Percentiles rank a stretch among this genome's conserved stretches.
Evolutionary conservation across 768 basidiomycete species (phyloP).

Genomic region (Dioszegia hungarica): DNA sequence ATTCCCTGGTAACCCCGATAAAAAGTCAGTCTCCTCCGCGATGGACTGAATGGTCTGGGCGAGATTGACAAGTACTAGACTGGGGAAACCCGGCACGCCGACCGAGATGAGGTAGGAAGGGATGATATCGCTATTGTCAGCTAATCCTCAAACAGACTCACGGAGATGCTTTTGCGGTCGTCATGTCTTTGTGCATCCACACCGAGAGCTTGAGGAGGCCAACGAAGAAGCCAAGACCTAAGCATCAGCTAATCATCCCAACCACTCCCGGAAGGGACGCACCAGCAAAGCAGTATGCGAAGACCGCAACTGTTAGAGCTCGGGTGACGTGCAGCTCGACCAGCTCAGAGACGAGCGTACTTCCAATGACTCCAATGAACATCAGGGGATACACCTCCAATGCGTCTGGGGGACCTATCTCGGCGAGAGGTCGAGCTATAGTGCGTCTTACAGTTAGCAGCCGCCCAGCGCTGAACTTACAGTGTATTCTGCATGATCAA

Average conservation of each 20-base stretch:
- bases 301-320: constrained; percentile 8
- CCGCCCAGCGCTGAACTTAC: neutral
- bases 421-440: constrained; percentile 1
- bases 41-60: neutral
- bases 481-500: constrained; percentile 14
- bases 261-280: neutral
- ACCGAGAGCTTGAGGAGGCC: constrained; percentile 10
- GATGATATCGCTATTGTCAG: constrained; percentile 1
- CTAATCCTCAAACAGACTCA: neutral
- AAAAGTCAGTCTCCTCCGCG: neutral
- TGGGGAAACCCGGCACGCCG: constrained; percentile 18
- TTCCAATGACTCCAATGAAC: constrained; percentile 14
- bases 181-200: constrained; percentile 16
- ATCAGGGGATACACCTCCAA: constrained; percentile 19
- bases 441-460: neutral
- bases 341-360: constrained; percentile 9
- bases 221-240: constrained; percentile 17
- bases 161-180: constrained; percentile 3
- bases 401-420: constrained; percentile 11
- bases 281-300: constrained; percentile 8
- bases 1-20: neutral
- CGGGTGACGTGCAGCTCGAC: neutral
- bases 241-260: neutral
- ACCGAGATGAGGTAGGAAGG: constrained; percentile 13
- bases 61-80: constrained; percentile 11